Percentiles rank a stretch among this genome's conserved stretches.
Conservation (phyloP, 2,329 filamentous ascomycete species). For the Cytospora mali region DNA sequence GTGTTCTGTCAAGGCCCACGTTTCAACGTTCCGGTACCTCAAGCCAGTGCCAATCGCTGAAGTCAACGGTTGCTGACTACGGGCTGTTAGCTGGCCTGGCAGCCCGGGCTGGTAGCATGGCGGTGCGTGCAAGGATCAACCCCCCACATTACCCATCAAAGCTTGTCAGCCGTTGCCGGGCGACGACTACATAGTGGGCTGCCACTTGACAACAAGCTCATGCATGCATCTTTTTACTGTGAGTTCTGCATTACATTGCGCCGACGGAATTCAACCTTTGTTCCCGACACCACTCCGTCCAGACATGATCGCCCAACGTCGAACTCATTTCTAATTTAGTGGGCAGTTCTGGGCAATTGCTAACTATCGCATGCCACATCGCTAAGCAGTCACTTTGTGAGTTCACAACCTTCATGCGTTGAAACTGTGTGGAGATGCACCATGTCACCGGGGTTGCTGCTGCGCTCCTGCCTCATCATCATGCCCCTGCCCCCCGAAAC, state of each 20-base stretch:
- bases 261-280: constrained; percentile 8
- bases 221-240: constrained; percentile 13
- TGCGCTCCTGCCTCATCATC: background rate
- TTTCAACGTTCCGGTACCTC: background rate
- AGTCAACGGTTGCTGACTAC: background rate
- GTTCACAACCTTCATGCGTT: constrained; percentile 1
- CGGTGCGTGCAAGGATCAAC: constrained; percentile 4
- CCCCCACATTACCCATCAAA: background rate
- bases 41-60: background rate
- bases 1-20: background rate
- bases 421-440: background rate
- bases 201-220: constrained; percentile 25
- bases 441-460: background rate
- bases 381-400: constrained; percentile 11
- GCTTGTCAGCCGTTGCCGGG: constrained; percentile 21
- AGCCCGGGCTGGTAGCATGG: too few species aligned
- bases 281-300: constrained; percentile 1
- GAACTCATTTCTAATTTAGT: background rate
- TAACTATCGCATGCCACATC: constrained; percentile 14
- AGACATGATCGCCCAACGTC: constrained; percentile 11
- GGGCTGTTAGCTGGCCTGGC: too few species aligned
- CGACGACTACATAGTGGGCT: constrained; percentile 19
- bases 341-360: constrained; percentile 6
- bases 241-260: constrained; percentile 13
- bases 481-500: background rate